Percentiles rank a stretch among this genome's conserved stretches.
phyloP scores from a whole-genome alignment of 345 rosid genomes.

The Laguncularia racemosa region DNA sequence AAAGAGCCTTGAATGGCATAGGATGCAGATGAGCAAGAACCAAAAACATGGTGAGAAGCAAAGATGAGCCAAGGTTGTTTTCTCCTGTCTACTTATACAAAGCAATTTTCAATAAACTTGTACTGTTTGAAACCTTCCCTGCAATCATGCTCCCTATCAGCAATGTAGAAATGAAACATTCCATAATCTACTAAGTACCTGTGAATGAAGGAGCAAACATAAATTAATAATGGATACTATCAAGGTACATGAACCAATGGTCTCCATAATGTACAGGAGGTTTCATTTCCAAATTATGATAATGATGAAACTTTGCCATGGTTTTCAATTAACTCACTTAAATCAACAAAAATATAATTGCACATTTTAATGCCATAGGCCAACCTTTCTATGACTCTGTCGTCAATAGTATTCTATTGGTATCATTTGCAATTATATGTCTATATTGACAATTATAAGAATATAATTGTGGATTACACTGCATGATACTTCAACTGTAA shows the following conservation, averaged over 20 bases:
- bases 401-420: no score
- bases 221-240: background rate
- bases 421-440: no score
- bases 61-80: slow-evolving; percentile 84
- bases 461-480: no score
- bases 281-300: no score
- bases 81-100: slow-evolving; percentile 56
- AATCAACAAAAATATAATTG: no score
- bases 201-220: slow-evolving; percentile 5
- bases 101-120: slow-evolving; percentile 54
- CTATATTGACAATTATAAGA: no score
- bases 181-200: slow-evolving; percentile 64
- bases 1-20: slow-evolving; percentile 49
- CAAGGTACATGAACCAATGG: background rate
- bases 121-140: slow-evolving; percentile 73
- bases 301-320: no score
- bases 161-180: slow-evolving; percentile 75
- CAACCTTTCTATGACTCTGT: no score
- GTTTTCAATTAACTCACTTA: no score
- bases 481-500: no score
- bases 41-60: slow-evolving; percentile 62
- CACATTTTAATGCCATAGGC: no score
- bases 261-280: no score
- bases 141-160: slow-evolving; percentile 80
- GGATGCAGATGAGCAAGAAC: slow-evolving; percentile 49